Evolutionary conservation across 331 rosid species (phyloP).

Genomic region (Erythrophleum ivorense): DNA sequence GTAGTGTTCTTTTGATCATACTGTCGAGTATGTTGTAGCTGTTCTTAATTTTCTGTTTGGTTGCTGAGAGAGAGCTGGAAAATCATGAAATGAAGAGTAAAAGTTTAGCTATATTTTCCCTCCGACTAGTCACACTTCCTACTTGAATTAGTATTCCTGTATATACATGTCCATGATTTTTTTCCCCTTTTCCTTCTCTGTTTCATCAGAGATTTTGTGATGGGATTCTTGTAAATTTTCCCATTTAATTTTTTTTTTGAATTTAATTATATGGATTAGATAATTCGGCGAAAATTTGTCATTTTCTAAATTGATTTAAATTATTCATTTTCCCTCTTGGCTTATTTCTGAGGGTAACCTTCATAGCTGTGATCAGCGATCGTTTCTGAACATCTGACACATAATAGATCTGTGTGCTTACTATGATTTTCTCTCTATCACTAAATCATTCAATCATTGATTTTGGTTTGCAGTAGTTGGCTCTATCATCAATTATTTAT

Average conservation of each 20-base stretch:
- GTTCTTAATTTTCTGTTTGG: constrained; percentile 28
- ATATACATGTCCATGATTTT: background rate
- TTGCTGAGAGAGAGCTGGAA: constrained; percentile 17
- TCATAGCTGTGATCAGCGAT: constrained; percentile 21
- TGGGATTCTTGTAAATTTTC: constrained; percentile 12
- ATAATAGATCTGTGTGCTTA: constrained; percentile 30
- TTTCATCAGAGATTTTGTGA: background rate
- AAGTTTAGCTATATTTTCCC: background rate
- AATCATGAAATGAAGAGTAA: constrained; percentile 2
- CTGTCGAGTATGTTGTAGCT: constrained; percentile 3
- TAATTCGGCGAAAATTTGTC: background rate
- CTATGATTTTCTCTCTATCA: constrained; percentile 20
- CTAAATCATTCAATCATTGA: background rate
- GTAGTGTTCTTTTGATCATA: constrained; percentile 31
- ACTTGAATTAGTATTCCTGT: background rate
- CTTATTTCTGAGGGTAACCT: background rate
- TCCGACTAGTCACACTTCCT: background rate
- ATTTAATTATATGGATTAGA: background rate
- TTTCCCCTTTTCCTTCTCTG: background rate
- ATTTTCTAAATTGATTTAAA: background rate
- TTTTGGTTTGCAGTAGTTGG: constrained; percentile 32
- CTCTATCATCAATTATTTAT: background rate
- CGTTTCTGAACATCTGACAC: constrained; percentile 5
- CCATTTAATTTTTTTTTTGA: constrained; percentile 4
- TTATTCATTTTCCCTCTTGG: constrained; percentile 13